Conservation (phyloP, 2,329 filamentous ascomycete species). For the Colletotrichum ledebouriae region DNA sequence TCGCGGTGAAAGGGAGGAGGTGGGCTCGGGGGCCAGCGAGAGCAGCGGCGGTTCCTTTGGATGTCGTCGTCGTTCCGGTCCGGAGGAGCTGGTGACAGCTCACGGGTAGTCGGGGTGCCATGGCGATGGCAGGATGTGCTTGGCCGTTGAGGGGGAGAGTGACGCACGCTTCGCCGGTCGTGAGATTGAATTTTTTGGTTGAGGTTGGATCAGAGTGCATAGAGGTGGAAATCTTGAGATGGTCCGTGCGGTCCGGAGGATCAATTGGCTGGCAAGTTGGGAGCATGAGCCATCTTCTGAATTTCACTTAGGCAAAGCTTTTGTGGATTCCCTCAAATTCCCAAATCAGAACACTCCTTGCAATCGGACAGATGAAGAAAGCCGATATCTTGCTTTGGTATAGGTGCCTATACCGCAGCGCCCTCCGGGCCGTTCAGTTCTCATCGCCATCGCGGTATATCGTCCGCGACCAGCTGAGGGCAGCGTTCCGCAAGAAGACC, state of each 20-base stretch:
- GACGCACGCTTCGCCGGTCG: conserved; percentile 15
- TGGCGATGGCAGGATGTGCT: conserved; percentile 22
- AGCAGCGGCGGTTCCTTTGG: conserved; percentile 28
- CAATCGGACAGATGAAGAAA: conserved; percentile 37
- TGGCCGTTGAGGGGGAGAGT: conserved; percentile 10
- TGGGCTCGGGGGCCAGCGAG: conserved; percentile 49
- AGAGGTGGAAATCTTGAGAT: conserved; percentile 33
- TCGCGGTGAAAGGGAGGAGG: conserved; percentile 60
- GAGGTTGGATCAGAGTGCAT: conserved; percentile 35
- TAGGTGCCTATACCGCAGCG: conserved; percentile 75
- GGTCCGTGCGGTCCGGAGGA: conserved; percentile 34
- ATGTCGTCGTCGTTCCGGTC: conserved; percentile 23
- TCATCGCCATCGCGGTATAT: conserved; percentile 76
- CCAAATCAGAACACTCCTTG: conserved; percentile 47
- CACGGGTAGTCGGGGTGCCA: conserved; percentile 43
- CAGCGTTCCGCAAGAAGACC: conserved; percentile 67
- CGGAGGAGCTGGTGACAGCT: conserved; percentile 42
- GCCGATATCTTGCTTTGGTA: conserved; percentile 73
- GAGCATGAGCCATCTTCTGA: conserved; percentile 12
- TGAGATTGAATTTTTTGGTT: conserved; percentile 43
- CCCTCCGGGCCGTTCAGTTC: conserved; percentile 79
- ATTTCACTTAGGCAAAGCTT: background rate
- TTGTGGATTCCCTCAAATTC: background rate
- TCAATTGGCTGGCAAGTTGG: background rate
- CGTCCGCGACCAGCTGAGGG: conserved; percentile 70